Conservation (phyloP, 2,329 filamentous ascomycete species). For the Arthrobotrys sinensis region DNA sequence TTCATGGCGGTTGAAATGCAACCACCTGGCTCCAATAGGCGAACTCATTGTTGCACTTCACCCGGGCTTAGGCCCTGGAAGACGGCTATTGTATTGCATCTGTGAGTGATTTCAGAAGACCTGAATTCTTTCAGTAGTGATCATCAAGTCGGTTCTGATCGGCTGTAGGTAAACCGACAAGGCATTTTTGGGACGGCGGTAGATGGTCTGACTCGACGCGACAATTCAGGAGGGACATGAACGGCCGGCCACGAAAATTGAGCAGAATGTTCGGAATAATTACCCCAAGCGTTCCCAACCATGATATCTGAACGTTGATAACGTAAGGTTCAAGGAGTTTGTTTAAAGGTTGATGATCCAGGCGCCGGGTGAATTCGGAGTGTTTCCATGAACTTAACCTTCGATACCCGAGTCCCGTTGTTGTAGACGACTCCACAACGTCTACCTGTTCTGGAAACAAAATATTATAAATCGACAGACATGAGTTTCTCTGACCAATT, state of each 20-base stretch:
- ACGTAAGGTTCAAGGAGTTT: conserved; percentile 13
- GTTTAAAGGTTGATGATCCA: neutral
- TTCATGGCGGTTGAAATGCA: conserved; percentile 50
- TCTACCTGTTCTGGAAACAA: neutral
- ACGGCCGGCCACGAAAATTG: conserved; percentile 24
- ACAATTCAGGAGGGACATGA: neutral
- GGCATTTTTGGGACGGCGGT: neutral
- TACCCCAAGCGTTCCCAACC: conserved; percentile 36
- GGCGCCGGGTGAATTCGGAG: conserved; percentile 47
- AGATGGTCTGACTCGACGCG: neutral
- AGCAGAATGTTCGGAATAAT: conserved; percentile 19
- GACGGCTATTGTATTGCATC: conserved; percentile 30
- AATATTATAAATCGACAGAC: conserved; percentile 20
- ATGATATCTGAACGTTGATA: conserved; percentile 27
- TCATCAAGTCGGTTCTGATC: conserved; percentile 12
- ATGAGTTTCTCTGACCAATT: conserved; percentile 49
- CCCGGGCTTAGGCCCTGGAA: conserved; percentile 23
- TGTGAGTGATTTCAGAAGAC: conserved; percentile 10
- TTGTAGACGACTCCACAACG: conserved; percentile 11
- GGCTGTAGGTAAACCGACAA: neutral
- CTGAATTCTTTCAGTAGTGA: conserved; percentile 8
- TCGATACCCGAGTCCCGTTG: conserved; percentile 25
- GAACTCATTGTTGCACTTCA: conserved; percentile 24
- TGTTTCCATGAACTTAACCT: conserved; percentile 11
- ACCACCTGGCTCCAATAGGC: conserved; percentile 51